Conservation (phyloP, 345 rosid species). For the Excoecaria agallocha region DNA sequence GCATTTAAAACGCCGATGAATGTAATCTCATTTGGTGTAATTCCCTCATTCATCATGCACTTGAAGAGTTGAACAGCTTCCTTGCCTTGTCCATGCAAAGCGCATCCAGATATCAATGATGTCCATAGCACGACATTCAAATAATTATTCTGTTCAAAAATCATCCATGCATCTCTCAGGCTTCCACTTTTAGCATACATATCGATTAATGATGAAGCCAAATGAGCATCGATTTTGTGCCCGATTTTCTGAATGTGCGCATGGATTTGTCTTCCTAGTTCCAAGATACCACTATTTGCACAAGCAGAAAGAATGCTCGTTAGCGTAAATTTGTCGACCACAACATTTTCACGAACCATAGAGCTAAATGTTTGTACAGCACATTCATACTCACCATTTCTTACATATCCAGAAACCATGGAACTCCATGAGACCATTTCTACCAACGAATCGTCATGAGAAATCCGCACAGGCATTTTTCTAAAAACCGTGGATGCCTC, state of each 20-base stretch:
- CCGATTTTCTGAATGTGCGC: conserved; percentile 47
- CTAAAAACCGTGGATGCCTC: conserved; percentile 29
- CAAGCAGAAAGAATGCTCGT: conserved; percentile 54
- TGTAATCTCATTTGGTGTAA: conserved; percentile 44
- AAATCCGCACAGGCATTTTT: conserved; percentile 13
- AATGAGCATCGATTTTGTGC: conserved; percentile 40
- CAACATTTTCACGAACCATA: conserved; percentile 31
- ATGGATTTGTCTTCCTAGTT: conserved; percentile 44
- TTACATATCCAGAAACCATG: conserved; percentile 53
- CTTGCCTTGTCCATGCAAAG: conserved; percentile 46
- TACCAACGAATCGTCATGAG: conserved; percentile 18
- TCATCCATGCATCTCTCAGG: conserved; percentile 36
- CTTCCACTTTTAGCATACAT: conserved; percentile 57
- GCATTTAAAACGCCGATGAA: conserved; percentile 54
- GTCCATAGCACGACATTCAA: conserved; percentile 44
- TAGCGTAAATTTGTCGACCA: conserved; percentile 39
- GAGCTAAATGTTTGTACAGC: conserved; percentile 39
- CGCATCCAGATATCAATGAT: conserved; percentile 47
- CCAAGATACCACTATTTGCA: conserved; percentile 36
- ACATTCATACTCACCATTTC: conserved; percentile 31
- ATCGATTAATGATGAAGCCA: conserved; percentile 45
- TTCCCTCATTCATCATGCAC: conserved; percentile 31
- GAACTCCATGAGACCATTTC: conserved; percentile 42
- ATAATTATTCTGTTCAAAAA: conserved; percentile 33
- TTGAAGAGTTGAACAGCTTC: conserved; percentile 40